These are phyloP conservation scores for Sporothrix luriei DNA, from an alignment of 2,329 filamentous ascomycete genomes.

Conservation along the genomic window DNA sequence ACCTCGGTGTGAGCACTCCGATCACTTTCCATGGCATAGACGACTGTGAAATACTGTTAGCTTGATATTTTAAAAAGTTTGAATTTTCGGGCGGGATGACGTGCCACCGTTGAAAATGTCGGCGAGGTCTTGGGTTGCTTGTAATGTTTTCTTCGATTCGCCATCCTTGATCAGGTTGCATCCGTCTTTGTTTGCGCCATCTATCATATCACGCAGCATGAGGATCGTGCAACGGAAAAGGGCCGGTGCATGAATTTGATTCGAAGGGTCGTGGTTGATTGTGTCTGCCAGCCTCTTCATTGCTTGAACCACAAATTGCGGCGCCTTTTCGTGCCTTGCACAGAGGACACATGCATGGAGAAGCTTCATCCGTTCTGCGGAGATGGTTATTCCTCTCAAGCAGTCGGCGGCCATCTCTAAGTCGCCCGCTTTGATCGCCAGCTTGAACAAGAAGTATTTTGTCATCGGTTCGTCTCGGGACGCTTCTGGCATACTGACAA, in stretches of 20 bases:
- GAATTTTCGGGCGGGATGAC: constrained; percentile 26
- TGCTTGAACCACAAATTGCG: constrained; percentile 59
- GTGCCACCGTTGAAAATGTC: constrained; percentile 52
- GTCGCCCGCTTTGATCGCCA: constrained; percentile 64
- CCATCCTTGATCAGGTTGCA: neutral
- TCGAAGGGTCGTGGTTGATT: constrained; percentile 51
- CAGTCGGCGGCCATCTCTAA: constrained; percentile 62
- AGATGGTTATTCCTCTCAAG: constrained; percentile 61
- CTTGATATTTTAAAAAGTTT: no score
- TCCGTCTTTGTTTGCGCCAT: constrained; percentile 38
- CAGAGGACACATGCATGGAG: constrained; percentile 81
- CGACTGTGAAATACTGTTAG: constrained; percentile 24
- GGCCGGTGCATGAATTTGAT: constrained; percentile 61
- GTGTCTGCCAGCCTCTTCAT: constrained; percentile 63
- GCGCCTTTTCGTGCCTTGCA: constrained; percentile 67
- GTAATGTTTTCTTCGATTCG: neutral
- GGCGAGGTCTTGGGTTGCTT: constrained; percentile 27
- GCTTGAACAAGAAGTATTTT: constrained; percentile 74
- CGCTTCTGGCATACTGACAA: constrained; percentile 60
- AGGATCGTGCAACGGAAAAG: constrained; percentile 65
- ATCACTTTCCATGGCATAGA: constrained; percentile 48
- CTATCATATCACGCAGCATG: constrained; percentile 50
- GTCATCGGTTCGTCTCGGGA: constrained; percentile 66
- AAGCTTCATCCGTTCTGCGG: constrained; percentile 60
- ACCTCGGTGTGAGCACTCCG: constrained; percentile 45